Base-by-base conservation (phyloP, 2,329 filamentous ascomycete species). In the Paraconiothyrium sp. region DNA sequence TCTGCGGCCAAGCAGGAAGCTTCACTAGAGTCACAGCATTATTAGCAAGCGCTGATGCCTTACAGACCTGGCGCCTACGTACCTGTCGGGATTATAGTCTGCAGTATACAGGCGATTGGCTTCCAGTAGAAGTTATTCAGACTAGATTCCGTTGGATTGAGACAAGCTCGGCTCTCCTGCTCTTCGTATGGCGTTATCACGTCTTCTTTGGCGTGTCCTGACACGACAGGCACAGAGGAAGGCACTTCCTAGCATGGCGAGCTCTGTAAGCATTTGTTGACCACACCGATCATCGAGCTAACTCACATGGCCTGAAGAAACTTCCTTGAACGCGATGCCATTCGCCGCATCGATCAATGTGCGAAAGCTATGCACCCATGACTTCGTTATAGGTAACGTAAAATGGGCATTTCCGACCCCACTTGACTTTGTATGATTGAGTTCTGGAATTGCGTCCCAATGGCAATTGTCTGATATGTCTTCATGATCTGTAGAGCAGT, bases 381-480 rank as follows among this genome's bases (percentile, higher is more conserved):
- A 20, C 35, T 57, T 50, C 24, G 34, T 57, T 35, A 51, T 32
- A 20, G 37, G 55, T 9, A 9, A 22, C 24, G 50, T 32, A 20
- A 44, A 22, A 16, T 2, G 57, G n/a, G 24, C 62, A 20, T 22
- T 62, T 59, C 39, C 54, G 60, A 55, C 20, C 14, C 30, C 54
- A 27, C 43, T 44, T 34, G 51, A 30, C 14, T 13, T 6, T 2
- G 56, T 59, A 57, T 54, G 43, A 30, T 71, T 72, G 39, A 67
- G 71, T 46, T 69, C 59, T 1, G 72, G 75, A 20, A 77, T 65
- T 13, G 72, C 67, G 27, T 60, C 34, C 11, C 65, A 60, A 34
- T 78, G 75, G 52, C 72, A 64, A 49, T 75, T 74, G 58, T 77
- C 72, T 3, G 64, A 65, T 6, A 76, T 61, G 6, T 65, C 48